Percentiles rank a stretch among this genome's conserved stretches.
phyloP scores from a whole-genome alignment of 1,139 yeast genomes.

The Blastobotrys arbuscula region DNA sequence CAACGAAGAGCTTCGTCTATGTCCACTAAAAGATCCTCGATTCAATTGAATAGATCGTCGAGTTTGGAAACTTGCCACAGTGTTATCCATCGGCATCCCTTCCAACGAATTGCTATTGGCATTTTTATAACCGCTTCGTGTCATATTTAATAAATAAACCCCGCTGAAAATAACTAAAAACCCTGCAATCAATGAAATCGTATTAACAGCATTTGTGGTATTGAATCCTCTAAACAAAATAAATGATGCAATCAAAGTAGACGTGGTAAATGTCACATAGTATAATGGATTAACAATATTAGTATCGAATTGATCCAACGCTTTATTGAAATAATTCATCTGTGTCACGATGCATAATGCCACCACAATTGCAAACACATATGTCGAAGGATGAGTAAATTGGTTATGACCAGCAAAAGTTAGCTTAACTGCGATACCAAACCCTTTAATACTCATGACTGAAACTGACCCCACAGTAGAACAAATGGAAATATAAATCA shows the following conservation, averaged over 20 bases:
- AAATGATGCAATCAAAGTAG: constrained; percentile 80
- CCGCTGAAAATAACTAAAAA: constrained; percentile 84
- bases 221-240: constrained; percentile 83
- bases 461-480: constrained; percentile 88
- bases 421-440: constrained; percentile 85
- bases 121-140: constrained; percentile 47
- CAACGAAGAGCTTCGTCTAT: constrained; percentile 31
- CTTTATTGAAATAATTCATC: constrained; percentile 92
- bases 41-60: constrained; percentile 44
- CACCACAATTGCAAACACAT: constrained; percentile 72
- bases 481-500: constrained; percentile 86
- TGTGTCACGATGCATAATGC: constrained; percentile 80
- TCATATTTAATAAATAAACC: constrained; percentile 73
- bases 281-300: constrained; percentile 88
- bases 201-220: constrained; percentile 73
- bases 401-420: constrained; percentile 87
- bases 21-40: constrained; percentile 36
- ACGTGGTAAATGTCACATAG: constrained; percentile 88
- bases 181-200: constrained; percentile 81
- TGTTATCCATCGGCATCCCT: constrained; percentile 80
- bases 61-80: constrained; percentile 77
- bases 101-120: constrained; percentile 41
- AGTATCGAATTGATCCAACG: constrained; percentile 87
- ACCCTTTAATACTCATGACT: constrained; percentile 89
- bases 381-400: constrained; percentile 78